Percentiles rank a stretch among this genome's conserved stretches.
phyloP scores from a whole-genome alignment of 805 yeast species.

The Ogataea wickerhamii region DNA sequence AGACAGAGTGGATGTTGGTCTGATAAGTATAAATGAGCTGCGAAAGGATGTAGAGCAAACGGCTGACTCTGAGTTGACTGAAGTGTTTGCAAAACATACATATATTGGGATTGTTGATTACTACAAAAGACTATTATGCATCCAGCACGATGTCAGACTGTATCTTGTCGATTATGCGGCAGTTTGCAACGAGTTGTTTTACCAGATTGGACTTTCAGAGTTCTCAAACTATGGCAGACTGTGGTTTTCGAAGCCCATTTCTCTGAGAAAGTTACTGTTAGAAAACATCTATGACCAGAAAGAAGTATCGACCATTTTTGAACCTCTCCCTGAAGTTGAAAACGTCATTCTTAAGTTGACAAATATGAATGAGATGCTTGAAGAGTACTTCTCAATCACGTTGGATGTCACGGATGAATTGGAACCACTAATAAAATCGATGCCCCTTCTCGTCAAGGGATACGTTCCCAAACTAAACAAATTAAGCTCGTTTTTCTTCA shows the following conservation, averaged over 20 bases:
- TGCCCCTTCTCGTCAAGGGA: constrained; percentile 69
- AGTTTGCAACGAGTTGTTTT: constrained; percentile 63
- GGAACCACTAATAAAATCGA: constrained; percentile 37
- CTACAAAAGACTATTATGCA: constrained; percentile 64
- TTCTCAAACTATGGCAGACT: constrained; percentile 78
- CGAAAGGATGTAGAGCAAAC: constrained; percentile 45
- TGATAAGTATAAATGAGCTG: constrained; percentile 59
- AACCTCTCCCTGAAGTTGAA: constrained; percentile 13
- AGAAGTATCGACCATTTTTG: constrained; percentile 7
- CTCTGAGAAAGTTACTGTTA: constrained; percentile 36
- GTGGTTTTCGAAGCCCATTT: constrained; percentile 32
- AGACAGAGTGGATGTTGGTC: constrained; percentile 40
- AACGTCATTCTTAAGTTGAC: constrained; percentile 11
- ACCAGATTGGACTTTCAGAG: constrained; percentile 73
- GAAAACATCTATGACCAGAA: constrained; percentile 32
- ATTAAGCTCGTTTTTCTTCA: constrained; percentile 61
- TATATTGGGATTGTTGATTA: constrained; percentile 84
- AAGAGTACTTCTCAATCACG: constrained; percentile 68
- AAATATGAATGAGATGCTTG: constrained; percentile 70
- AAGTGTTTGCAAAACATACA: constrained; percentile 62
- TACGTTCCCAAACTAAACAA: constrained; percentile 62
- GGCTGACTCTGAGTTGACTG: constrained; percentile 54
- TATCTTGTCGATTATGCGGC: constrained; percentile 79
- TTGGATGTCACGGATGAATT: constrained; percentile 34
- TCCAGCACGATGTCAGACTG: constrained; percentile 78